Conservation (phyloP, 2,329 filamentous ascomycete genomes). For the Botrytis elliptica region DNA sequence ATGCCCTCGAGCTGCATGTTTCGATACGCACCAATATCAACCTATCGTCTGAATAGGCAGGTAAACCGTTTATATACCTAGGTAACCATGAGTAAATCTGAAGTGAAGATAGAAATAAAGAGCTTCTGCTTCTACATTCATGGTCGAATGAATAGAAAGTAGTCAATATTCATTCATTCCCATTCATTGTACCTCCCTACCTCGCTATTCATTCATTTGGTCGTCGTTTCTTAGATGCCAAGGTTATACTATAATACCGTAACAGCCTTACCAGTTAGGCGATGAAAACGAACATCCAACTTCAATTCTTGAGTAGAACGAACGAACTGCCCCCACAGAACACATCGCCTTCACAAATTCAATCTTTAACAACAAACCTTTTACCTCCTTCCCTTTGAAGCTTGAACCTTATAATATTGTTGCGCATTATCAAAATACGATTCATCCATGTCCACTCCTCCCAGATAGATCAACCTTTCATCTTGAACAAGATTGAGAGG, state of each 20-base stretch:
- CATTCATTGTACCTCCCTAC: not conserved
- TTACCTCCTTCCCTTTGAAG: not conserved
- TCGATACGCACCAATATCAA: not conserved
- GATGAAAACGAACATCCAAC: conserved; percentile 10
- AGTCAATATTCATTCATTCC: not conserved
- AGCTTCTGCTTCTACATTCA: not conserved
- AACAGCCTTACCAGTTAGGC: conserved; percentile 4
- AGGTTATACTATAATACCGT: not conserved
- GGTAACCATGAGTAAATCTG: not conserved
- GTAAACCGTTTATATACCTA: not conserved
- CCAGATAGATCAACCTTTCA: conserved; percentile 39
- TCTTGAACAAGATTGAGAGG: conserved; percentile 38
- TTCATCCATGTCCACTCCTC: conserved; percentile 36
- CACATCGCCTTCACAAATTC: conserved; percentile 19
- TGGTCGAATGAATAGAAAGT: not conserved
- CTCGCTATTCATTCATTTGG: not conserved
- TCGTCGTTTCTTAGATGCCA: not conserved
- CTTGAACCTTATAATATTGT: conserved; percentile 8
- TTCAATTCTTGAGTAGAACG: conserved; percentile 14
- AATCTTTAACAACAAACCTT: conserved; percentile 1
- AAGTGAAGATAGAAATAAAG: not conserved
- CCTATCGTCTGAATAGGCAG: not conserved
- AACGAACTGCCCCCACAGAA: conserved; percentile 6
- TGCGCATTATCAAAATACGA: conserved; percentile 10
- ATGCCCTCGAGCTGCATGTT: not conserved